phyloP scores from a whole-genome alignment of 2,329 filamentous ascomycete genomes.

The Hymenoscyphus albidus region DNA sequence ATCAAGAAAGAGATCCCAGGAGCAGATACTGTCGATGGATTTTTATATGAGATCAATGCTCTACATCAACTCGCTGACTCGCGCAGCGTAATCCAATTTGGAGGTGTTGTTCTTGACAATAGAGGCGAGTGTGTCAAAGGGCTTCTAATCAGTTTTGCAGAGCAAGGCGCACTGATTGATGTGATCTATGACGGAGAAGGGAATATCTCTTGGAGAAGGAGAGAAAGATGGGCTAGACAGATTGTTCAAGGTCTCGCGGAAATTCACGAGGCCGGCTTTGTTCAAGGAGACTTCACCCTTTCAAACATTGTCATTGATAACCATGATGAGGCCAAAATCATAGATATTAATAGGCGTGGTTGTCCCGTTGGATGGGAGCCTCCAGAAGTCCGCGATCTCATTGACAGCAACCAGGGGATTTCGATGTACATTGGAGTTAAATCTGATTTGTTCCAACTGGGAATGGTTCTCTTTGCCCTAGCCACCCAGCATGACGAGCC shows the following conservation, averaged over 20 bases:
- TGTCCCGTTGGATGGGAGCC: slow-evolving; percentile 98
- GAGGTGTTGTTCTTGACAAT: slow-evolving; percentile 85
- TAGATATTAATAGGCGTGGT: slow-evolving; percentile 96
- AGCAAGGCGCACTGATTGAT: slow-evolving; percentile 83
- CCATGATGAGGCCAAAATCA: slow-evolving; percentile 85
- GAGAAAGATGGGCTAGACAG: slow-evolving; percentile 85
- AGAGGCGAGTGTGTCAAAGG: slow-evolving; percentile 72
- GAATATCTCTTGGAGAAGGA: slow-evolving; percentile 60
- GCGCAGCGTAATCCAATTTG: slow-evolving; percentile 76
- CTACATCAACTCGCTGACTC: slow-evolving; percentile 73
- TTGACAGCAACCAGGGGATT: slow-evolving; percentile 84
- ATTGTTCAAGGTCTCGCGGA: slow-evolving; percentile 86
- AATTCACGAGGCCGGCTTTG: slow-evolving; percentile 93
- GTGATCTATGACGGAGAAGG: slow-evolving; percentile 76
- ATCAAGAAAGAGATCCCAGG: slow-evolving; percentile 99
- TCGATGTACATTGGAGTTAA: slow-evolving; percentile 98
- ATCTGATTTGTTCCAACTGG: slow-evolving; percentile 91
- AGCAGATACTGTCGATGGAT: slow-evolving; percentile 92
- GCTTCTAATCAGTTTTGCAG: slow-evolving; percentile 81
- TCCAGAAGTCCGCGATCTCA: slow-evolving; percentile 80
- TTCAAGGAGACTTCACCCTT: slow-evolving; percentile 95
- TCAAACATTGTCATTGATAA: slow-evolving; percentile 94
- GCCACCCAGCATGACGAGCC: slow-evolving; percentile 87
- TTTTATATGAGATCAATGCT: slow-evolving; percentile 95
- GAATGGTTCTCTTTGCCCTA: slow-evolving; percentile 91